phyloP scores from a whole-genome alignment of 345 rosid species.

The Eucalyptus pauciflora region DNA sequence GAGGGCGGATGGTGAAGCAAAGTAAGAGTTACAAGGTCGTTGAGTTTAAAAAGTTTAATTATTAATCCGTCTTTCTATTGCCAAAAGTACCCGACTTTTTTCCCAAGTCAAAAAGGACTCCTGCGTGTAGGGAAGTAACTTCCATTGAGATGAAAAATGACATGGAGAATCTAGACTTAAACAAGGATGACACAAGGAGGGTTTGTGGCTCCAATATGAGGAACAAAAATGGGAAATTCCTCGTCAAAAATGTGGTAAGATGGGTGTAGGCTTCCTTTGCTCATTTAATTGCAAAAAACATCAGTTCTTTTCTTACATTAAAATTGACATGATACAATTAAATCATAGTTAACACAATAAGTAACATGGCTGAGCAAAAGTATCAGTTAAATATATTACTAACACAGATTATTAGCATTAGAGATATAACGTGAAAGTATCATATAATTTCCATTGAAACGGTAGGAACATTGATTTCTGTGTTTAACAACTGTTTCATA shows the following conservation, averaged over 20 bases:
- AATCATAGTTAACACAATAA: neutral
- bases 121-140: neutral
- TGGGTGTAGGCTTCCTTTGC: neutral
- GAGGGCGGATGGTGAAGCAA: neutral
- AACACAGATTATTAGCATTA: neutral
- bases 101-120: neutral
- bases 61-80: neutral
- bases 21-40: neutral
- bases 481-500: neutral
- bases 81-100: neutral
- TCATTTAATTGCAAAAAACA: neutral
- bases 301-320: neutral
- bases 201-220: neutral
- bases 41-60: neutral
- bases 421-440: neutral
- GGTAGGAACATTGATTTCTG: neutral
- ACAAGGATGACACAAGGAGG: neutral
- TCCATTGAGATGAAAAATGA: neutral
- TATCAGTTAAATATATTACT: neutral
- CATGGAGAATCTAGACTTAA: neutral
- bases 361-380: neutral
- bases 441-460: neutral
- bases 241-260: neutral
- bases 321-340: neutral
- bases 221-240: neutral